A percentile compares a stretch with the other conserved stretches of the same genome.
phyloP scores from a whole-genome alignment of 1,284 basidiomycete genomes.

The Takashimella koratensis region DNA sequence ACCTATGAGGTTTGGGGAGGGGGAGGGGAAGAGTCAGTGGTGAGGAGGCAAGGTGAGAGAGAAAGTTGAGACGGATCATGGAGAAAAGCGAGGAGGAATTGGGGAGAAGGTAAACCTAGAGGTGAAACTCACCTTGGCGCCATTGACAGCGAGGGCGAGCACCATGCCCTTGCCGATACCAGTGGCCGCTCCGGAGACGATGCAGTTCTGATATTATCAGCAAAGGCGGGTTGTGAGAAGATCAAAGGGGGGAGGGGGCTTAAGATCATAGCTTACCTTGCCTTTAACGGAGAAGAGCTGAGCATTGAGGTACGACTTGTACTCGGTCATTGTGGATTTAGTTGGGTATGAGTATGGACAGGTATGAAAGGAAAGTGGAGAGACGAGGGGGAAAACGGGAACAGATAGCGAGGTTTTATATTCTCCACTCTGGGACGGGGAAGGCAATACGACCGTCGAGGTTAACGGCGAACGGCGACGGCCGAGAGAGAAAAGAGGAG shows the following conservation, averaged over 20 bases:
- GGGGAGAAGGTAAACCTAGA: no score
- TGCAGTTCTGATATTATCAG: constrained; percentile 13
- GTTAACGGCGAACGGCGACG: no score
- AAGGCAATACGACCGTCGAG: no score
- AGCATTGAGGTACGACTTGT: constrained; percentile 6
- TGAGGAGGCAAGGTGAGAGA: background rate
- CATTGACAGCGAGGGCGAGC: constrained; percentile 42
- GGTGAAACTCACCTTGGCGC: constrained; percentile 43
- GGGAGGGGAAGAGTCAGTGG: background rate
- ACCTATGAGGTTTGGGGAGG: constrained; percentile 12
- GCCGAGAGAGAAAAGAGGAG: no score
- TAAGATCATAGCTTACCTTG: constrained; percentile 21
- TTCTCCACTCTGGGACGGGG: no score
- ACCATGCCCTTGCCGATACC: constrained; percentile 47
- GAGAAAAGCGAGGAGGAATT: background rate
- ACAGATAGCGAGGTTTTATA: no score
- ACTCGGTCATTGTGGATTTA: no score
- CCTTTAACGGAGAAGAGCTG: constrained; percentile 31
- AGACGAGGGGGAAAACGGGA: no score
- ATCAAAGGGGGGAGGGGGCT: background rate
- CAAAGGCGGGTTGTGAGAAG: background rate
- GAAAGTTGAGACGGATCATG: background rate
- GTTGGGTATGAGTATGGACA: no score
- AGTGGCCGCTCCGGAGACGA: constrained; percentile 31
- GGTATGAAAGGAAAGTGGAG: no score